These are phyloP conservation scores for Cadophora luteo-olivacea DNA, from an alignment of 2,329 filamentous ascomycete species.

Conservation along the genomic window DNA sequence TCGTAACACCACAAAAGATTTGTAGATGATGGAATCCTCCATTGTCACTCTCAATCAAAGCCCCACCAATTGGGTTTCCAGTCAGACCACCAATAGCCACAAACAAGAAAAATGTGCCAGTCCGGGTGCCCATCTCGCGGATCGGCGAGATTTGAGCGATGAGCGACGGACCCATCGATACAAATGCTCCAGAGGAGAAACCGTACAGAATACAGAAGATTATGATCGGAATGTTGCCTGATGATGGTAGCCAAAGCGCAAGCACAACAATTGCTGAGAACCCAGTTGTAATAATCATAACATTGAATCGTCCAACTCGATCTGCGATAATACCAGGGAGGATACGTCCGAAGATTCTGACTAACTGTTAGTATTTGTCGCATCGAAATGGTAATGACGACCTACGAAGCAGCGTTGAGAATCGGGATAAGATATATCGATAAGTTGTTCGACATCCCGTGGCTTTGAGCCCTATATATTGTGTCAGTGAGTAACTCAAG, in stretches of 20 bases:
- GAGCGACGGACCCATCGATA: slow-evolving; percentile 66
- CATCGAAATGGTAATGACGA: neutral
- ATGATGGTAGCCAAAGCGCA: slow-evolving; percentile 59
- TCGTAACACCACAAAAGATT: slow-evolving; percentile 67
- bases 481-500: slow-evolving; percentile 20
- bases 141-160: slow-evolving; percentile 76
- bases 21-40: slow-evolving; percentile 60
- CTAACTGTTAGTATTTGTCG: slow-evolving; percentile 25
- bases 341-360: slow-evolving; percentile 60
- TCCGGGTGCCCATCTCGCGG: slow-evolving; percentile 71
- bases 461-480: slow-evolving; percentile 49
- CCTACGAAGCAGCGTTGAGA: slow-evolving; percentile 55
- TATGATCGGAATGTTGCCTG: slow-evolving; percentile 62
- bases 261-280: slow-evolving; percentile 55
- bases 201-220: slow-evolving; percentile 73
- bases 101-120: slow-evolving; percentile 67
- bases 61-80: slow-evolving; percentile 71
- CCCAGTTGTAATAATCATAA: slow-evolving; percentile 55
- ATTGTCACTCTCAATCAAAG: slow-evolving; percentile 57
- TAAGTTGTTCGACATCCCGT: slow-evolving; percentile 55
- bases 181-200: slow-evolving; percentile 71
- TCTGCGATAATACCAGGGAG: slow-evolving; percentile 61
- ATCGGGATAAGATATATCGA: slow-evolving; percentile 60
- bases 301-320: slow-evolving; percentile 59
- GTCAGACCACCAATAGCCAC: slow-evolving; percentile 69